These are phyloP conservation scores for Linum trigynum DNA, from an alignment of 345 rosid species.

Conservation along the genomic window DNA sequence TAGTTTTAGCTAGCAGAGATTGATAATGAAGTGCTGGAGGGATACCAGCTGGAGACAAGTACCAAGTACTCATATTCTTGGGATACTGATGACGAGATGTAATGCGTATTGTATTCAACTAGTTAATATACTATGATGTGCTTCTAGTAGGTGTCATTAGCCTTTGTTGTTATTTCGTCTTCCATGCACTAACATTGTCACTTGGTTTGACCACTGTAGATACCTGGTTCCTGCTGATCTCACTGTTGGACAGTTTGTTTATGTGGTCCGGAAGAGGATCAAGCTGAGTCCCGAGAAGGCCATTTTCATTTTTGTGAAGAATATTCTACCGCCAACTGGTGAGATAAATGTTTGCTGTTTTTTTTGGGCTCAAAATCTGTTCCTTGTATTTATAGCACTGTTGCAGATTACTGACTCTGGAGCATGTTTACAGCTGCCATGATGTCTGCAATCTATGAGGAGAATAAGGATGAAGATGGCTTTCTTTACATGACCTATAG, in stretches of 20 bases:
- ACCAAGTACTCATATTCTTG: no score
- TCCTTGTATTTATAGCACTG: background rate
- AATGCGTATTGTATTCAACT: no score
- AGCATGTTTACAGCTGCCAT: background rate
- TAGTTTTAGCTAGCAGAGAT: no score
- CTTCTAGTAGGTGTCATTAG: no score
- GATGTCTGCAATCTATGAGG: background rate
- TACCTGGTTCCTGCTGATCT: conserved; percentile 81
- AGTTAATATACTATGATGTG: no score
- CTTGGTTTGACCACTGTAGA: conserved; percentile 22
- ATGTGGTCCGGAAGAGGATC: conserved; percentile 83
- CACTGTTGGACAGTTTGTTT: conserved; percentile 76
- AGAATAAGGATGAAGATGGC: background rate
- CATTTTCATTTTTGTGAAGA: conserved; percentile 72
- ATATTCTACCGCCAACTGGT: conserved; percentile 71
- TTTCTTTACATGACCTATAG: background rate
- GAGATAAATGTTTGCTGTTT: conserved; percentile 8
- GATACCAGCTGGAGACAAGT: no score
- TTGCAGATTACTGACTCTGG: background rate
- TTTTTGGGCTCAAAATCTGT: background rate
- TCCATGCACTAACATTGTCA: no score
- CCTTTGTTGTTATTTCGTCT: no score
- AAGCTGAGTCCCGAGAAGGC: conserved; percentile 84
- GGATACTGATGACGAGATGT: no score
- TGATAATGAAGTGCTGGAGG: no score